Evolutionary conservation across 108 stramenopile species (phyloP).

Genomic region (Fistulifera solaris): DNA sequence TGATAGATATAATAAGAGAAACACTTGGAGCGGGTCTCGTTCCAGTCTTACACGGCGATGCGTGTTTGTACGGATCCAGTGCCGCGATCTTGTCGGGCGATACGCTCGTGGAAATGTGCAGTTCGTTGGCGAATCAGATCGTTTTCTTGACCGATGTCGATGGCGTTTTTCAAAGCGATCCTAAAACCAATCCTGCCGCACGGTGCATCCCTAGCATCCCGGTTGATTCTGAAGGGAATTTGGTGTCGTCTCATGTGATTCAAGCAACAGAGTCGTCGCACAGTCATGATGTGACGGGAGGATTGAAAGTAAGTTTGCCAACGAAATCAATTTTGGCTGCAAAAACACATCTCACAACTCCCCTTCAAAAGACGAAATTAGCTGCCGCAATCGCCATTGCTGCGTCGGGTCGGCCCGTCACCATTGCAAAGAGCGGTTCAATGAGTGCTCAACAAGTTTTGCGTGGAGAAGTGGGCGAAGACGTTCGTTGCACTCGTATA

Average conservation of each 20-base stretch:
- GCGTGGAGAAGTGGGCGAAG: too few relatives aligned
- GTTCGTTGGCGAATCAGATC: conserved; percentile 18
- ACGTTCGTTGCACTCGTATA: too few relatives aligned
- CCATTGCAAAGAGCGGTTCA: conserved; percentile 43
- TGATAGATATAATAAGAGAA: not conserved
- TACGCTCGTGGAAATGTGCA: conserved; percentile 34
- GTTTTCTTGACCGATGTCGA: conserved; percentile 77
- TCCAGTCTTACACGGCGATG: conserved; percentile 80
- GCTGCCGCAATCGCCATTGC: conserved; percentile 43
- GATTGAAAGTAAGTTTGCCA: conserved; percentile 29
- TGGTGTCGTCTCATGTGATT: conserved; percentile 13
- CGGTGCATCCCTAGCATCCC: conserved; percentile 26
- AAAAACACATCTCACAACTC: not conserved
- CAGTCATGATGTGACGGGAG: conserved; percentile 79
- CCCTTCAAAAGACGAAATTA: conserved; percentile 34
- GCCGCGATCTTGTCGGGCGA: conserved; percentile 68
- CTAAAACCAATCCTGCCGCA: conserved; percentile 36
- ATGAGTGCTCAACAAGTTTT: conserved; percentile 29
- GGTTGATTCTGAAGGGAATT: conserved; percentile 27
- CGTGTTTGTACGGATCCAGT: conserved; percentile 47
- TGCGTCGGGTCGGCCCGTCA: conserved; percentile 33
- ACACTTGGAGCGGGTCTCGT: conserved; percentile 49
- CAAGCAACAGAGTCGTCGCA: conserved; percentile 55
- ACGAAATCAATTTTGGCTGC: not conserved
- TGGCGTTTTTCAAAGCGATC: conserved; percentile 60